Evolutionary conservation across 2,329 filamentous ascomycete genomes (phyloP).

Genomic region (Trichoderma lentiforme): DNA sequence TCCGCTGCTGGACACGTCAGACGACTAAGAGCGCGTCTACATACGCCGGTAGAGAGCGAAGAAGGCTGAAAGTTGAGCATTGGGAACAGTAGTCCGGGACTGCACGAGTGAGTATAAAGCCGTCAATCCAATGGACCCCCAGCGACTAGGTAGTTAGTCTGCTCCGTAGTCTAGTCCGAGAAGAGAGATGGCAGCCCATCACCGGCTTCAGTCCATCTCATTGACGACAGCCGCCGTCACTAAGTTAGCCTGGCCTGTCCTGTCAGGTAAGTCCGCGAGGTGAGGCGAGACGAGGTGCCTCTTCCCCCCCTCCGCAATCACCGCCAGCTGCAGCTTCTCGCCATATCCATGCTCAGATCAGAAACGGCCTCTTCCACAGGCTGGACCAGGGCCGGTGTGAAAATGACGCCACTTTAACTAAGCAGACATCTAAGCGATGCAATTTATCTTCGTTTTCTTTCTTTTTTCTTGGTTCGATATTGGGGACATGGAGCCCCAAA

Average conservation of each 20-base stretch:
- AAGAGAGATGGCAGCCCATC: not conserved
- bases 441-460: conserved; percentile 11
- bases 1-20: conserved; percentile 2
- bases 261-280: not conserved
- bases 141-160: not conserved
- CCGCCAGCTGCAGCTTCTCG: not conserved
- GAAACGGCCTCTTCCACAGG: conserved; percentile 7
- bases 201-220: not conserved
- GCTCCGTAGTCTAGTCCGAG: not conserved
- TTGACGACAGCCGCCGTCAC: too few relatives aligned
- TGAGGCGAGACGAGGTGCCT: not conserved
- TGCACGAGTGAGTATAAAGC: not conserved
- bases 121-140: not conserved
- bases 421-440: conserved; percentile 14
- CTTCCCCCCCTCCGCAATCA: not conserved
- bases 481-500: not conserved
- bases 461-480: conserved; percentile 7
- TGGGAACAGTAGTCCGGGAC: not conserved
- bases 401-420: conserved; percentile 16
- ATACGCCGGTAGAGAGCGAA: not conserved
- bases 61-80: conserved; percentile 15
- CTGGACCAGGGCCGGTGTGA: not conserved
- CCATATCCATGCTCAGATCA: conserved; percentile 16
- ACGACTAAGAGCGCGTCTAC: not conserved
- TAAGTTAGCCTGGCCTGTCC: not conserved